These are phyloP conservation scores for Raffaelea arxii DNA, from an alignment of 2,329 filamentous ascomycete genomes.

Conservation along the genomic window DNA sequence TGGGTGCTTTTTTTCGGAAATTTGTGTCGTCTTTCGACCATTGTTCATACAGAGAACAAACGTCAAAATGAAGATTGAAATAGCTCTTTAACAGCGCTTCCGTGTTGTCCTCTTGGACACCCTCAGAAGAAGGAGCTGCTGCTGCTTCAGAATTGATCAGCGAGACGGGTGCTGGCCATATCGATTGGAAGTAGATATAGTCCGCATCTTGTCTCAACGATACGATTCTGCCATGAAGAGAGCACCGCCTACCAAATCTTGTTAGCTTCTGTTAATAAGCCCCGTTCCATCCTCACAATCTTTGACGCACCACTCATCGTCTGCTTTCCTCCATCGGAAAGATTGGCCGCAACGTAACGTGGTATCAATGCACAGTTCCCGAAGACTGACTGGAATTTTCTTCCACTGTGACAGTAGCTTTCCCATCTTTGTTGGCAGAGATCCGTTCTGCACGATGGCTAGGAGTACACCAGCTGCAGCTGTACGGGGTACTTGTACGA, in stretches of 20 bases:
- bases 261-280: not conserved
- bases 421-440: no score
- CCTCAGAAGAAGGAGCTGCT: conserved; percentile 22
- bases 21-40: conserved; percentile 83
- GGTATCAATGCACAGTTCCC: conserved; percentile 89
- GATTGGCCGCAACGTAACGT: conserved; percentile 92
- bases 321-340: conserved; percentile 85
- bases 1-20: conserved; percentile 76
- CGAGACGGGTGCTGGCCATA: conserved; percentile 32
- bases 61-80: conserved; percentile 73
- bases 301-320: conserved; percentile 73
- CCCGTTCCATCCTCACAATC: no score
- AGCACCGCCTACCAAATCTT: conserved; percentile 53
- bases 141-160: not conserved
- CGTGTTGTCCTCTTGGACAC: conserved; percentile 51
- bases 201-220: conserved; percentile 74
- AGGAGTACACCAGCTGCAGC: no score
- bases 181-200: conserved; percentile 70
- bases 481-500: no score
- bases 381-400: conserved; percentile 71
- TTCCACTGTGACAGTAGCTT: conserved; percentile 53
- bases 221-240: conserved; percentile 75
- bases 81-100: conserved; percentile 70
- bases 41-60: conserved; percentile 67
- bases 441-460: no score